Percentiles rank a stretch among this genome's conserved stretches.
Evolutionary conservation across 306 rosid species (phyloP).

Genomic region (Rosa multiflora): DNA sequence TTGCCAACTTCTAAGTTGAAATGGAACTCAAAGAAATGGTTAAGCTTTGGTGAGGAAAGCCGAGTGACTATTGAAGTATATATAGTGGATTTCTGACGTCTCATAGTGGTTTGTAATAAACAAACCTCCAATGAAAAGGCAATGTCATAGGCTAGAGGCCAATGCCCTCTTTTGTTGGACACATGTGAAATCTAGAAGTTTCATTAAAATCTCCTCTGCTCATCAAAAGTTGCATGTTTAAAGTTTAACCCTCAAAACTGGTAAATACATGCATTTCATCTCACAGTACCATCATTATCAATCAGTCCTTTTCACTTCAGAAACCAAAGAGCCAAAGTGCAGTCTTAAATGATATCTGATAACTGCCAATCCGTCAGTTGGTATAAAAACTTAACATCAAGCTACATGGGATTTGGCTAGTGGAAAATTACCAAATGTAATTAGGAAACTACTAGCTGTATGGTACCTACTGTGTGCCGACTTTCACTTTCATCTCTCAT

Average conservation of each 20-base stretch:
- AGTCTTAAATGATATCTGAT: not conserved
- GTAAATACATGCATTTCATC: not conserved
- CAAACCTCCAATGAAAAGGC: constrained; percentile 14
- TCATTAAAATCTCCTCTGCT: not conserved
- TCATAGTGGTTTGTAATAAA: constrained; percentile 10
- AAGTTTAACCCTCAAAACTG: not conserved
- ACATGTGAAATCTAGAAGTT: constrained; percentile 1
- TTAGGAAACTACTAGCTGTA: not conserved
- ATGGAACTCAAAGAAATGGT: constrained; percentile 3
- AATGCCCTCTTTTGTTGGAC: not conserved
- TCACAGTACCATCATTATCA: not conserved
- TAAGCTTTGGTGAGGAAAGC: constrained; percentile 15
- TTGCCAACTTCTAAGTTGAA: not conserved
- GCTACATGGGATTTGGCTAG: not conserved
- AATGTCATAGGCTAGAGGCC: constrained; percentile 6
- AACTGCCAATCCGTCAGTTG: too few relatives aligned
- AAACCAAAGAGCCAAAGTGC: not conserved
- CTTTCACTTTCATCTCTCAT: constrained; percentile 13
- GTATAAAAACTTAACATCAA: not conserved
- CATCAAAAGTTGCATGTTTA: not conserved
- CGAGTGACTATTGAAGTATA: constrained; percentile 24
- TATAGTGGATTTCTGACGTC: constrained; percentile 13
- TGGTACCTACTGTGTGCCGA: constrained; percentile 1
- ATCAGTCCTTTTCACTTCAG: not conserved
- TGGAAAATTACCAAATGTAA: constrained; percentile 3